Evolutionary conservation across 768 basidiomycete species (phyloP), one percentile per base, ranked within the genome.

Genomic region (Lactarius quietus): DNA sequence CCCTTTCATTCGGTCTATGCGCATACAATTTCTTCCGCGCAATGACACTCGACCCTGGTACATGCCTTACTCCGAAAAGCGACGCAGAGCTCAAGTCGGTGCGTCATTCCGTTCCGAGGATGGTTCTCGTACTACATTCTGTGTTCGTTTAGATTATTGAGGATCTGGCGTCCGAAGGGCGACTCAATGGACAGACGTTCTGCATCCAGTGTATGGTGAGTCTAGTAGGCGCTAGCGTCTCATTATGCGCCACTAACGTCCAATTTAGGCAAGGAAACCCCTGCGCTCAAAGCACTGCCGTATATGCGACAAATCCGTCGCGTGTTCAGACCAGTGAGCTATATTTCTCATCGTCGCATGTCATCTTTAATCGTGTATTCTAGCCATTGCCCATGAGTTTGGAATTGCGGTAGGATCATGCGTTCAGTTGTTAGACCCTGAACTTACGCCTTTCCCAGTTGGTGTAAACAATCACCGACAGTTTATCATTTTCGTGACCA

Each of bases 351-450:
- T 36, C 41, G 10, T 36, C 52, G 7, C 28, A 43, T 29, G 17
- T 61, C 58, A 61, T 6, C 63, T 65, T 70, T 36, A 65, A 52
- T 12, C 38, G 56, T 2, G 23, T 33, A 53, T 33, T 54, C 51
- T 55, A 96, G 95, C 71, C 95, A 99, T 71, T 98, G 97, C 70
- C 97, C 96, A 1, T 99, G 97, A 97, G 88, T 98, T 18, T 99
- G 95, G 95, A 98, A 98, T 76, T 98, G 96, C 74, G 87, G 93
- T 93, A 73, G 31, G 89, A 76, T 36, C 17, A 28, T 65, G 14
- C 15, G 36, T 67, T 9, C n/a, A 17, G n/a, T 29, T 20, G n/a
- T 14, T 43, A 52, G 43, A 23, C 10, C 43, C 36, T 38, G 17
- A 28, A 48, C 65, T 28, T 62, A 73, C 35, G 61, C 57, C 10